phyloP scores from a whole-genome alignment of 2,329 filamentous ascomycete species.

The Pestalotiopsis sp. region DNA sequence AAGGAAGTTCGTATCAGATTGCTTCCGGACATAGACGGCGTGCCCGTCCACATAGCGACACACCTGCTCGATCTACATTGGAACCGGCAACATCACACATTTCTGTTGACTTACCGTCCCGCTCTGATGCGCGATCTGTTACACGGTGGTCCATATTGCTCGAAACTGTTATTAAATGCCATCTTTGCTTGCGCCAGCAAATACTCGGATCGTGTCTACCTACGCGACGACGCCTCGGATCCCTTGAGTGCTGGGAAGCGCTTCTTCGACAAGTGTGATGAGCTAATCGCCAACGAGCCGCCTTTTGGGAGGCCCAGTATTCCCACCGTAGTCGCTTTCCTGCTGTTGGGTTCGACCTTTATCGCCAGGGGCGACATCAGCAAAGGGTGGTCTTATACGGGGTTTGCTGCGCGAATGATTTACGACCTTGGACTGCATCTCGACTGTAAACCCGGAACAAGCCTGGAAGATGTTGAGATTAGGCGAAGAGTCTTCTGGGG shows the following conservation, averaged over 20 bases:
- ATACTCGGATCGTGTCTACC: conserved; percentile 25
- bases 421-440: conserved; percentile 43
- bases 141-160: conserved; percentile 37
- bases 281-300: conserved; percentile 22
- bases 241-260: conserved; percentile 23
- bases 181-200: conserved; percentile 34
- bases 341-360: conserved; percentile 30
- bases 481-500: conserved; percentile 36
- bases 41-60: conserved; percentile 32
- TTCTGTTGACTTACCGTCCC: conserved; percentile 40
- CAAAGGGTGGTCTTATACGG: conserved; percentile 43
- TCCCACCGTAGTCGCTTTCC: conserved; percentile 28
- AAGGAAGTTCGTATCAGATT: conserved; percentile 12
- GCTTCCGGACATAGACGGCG: conserved; percentile 29
- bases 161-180: conserved; percentile 40
- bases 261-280: conserved; percentile 28
- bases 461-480: conserved; percentile 31
- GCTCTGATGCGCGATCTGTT: conserved; percentile 39
- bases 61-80: conserved; percentile 42
- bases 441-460: conserved; percentile 29
- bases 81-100: conserved; percentile 41
- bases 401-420: conserved; percentile 43
- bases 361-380: conserved; percentile 27
- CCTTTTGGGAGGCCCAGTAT: conserved; percentile 25
- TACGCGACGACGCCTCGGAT: conserved; percentile 23